Evolutionary conservation across 1,139 yeast genomes (phyloP).

Genomic region (Magnusiomyces fungicola): DNA sequence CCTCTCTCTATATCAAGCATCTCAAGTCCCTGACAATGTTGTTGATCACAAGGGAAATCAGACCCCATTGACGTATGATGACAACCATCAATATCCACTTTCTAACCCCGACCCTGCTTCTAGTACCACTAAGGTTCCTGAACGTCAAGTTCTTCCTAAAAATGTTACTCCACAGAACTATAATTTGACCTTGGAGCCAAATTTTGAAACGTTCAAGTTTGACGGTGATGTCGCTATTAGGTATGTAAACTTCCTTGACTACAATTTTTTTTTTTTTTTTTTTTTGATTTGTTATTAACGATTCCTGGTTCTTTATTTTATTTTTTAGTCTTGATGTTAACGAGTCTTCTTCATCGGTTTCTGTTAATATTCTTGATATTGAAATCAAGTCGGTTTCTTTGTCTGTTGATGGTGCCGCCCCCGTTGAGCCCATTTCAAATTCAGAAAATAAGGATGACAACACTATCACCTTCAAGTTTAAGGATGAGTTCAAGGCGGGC

Average conservation of each 20-base stretch:
- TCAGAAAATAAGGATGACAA: slow-evolving; percentile 49
- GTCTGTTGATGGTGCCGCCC: slow-evolving; percentile 4
- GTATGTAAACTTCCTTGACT: slow-evolving; percentile 7
- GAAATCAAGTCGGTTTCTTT: slow-evolving; percentile 38
- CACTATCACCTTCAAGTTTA: slow-evolving; percentile 55
- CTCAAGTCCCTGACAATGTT: too few relatives aligned
- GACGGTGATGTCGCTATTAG: slow-evolving; percentile 60
- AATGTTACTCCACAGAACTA: slow-evolving; percentile 70
- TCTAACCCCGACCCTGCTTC: neutral
- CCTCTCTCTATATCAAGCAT: too few relatives aligned
- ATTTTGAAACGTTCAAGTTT: slow-evolving; percentile 62
- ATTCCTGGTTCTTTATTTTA: too few relatives aligned
- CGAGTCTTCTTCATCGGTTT: slow-evolving; percentile 45
- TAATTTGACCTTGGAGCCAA: slow-evolving; percentile 64
- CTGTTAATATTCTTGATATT: slow-evolving; percentile 59
- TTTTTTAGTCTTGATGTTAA: slow-evolving; percentile 44
- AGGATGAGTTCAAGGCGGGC: slow-evolving; percentile 42
- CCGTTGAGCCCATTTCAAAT: slow-evolving; percentile 10
- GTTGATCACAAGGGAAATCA: too few relatives aligned
- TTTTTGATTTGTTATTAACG: neutral
- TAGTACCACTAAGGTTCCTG: too few relatives aligned
- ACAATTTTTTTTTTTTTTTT: neutral
- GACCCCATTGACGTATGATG: too few relatives aligned
- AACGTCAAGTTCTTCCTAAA: slow-evolving; percentile 64
- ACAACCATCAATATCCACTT: neutral